phyloP scores from a whole-genome alignment of 176 grass and related monocot species.

The Secale cereale region DNA sequence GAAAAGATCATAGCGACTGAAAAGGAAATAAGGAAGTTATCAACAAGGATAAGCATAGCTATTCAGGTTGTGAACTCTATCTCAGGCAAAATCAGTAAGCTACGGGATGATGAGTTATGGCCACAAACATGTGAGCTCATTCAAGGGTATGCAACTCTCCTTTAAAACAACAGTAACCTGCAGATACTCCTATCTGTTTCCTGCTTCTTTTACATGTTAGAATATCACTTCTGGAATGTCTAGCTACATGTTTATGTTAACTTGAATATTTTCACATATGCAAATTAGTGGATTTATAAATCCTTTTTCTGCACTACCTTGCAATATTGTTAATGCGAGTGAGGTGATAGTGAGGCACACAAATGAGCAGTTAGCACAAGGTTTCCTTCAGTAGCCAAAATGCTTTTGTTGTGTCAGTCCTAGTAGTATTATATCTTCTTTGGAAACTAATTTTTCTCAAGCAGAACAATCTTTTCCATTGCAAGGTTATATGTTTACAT shows the following conservation, averaged over 20 bases:
- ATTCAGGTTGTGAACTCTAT: constrained; percentile 90
- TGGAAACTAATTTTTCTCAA: not conserved
- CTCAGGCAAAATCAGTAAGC: constrained; percentile 82
- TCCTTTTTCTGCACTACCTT: not conserved
- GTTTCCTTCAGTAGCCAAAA: constrained; percentile 1
- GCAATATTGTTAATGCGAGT: not conserved
- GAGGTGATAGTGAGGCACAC: not conserved
- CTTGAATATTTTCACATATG: constrained; percentile 3
- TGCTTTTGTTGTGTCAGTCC: not conserved
- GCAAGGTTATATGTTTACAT: not conserved
- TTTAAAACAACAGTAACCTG: not conserved
- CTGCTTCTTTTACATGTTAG: not conserved
- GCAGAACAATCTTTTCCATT: not conserved
- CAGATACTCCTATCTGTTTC: not conserved
- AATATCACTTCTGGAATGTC: not conserved
- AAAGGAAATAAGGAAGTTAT: constrained; percentile 75
- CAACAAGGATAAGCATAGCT: constrained; percentile 90
- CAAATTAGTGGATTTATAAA: not conserved
- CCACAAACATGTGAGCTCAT: constrained; percentile 84
- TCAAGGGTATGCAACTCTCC: constrained; percentile 65
- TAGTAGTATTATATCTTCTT: not conserved
- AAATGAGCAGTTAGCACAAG: not conserved
- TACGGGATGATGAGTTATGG: constrained; percentile 97
- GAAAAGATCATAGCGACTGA: constrained; percentile 67
- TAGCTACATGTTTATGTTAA: not conserved